Evolutionary conservation across 2,329 filamentous ascomycete species (phyloP).

Genomic region (Trichoderma sp.): DNA sequence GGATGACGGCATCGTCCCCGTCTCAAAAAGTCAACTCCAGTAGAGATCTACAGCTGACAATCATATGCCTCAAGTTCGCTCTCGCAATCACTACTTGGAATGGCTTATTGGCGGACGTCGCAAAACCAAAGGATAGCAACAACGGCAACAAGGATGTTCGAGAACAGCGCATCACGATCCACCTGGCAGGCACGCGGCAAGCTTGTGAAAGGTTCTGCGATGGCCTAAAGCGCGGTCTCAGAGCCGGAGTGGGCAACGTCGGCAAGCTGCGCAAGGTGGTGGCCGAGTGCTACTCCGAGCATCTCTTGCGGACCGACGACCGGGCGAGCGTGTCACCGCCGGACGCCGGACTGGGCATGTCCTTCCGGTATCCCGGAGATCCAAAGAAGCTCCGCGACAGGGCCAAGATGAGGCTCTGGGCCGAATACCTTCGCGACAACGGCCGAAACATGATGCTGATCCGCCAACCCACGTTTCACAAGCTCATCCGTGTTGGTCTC

Average conservation of each 20-base stretch:
- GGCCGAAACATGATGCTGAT: constrained; percentile 89
- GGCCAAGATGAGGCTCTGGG: constrained; percentile 97
- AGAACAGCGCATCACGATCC: constrained; percentile 86
- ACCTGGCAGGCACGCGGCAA: constrained; percentile 82
- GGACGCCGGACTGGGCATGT: constrained; percentile 88
- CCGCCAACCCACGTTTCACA: constrained; percentile 95
- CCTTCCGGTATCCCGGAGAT: constrained; percentile 94
- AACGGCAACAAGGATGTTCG: constrained; percentile 38
- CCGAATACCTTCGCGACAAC: constrained; percentile 93
- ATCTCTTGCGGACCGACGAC: constrained; percentile 63
- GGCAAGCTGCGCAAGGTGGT: constrained; percentile 78
- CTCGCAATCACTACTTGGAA: constrained; percentile 97
- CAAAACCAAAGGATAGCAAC: constrained; percentile 48
- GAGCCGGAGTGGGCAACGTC: constrained; percentile 83
- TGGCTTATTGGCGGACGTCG: constrained; percentile 56
- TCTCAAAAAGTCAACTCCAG: background rate
- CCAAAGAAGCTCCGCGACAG: constrained; percentile 88
- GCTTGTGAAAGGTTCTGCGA: constrained; percentile 96
- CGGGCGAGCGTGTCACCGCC: constrained; percentile 59
- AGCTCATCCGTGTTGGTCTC: constrained; percentile 90
- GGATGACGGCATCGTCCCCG: background rate
- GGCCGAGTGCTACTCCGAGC: constrained; percentile 86
- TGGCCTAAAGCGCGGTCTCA: constrained; percentile 83
- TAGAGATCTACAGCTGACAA: background rate
- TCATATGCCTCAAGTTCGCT: constrained; percentile 60